A percentile compares a stretch with the other conserved stretches of the same genome.
Evolutionary conservation across 1,284 basidiomycete genomes (phyloP).

Genomic region (Trichosporon ovoides): DNA sequence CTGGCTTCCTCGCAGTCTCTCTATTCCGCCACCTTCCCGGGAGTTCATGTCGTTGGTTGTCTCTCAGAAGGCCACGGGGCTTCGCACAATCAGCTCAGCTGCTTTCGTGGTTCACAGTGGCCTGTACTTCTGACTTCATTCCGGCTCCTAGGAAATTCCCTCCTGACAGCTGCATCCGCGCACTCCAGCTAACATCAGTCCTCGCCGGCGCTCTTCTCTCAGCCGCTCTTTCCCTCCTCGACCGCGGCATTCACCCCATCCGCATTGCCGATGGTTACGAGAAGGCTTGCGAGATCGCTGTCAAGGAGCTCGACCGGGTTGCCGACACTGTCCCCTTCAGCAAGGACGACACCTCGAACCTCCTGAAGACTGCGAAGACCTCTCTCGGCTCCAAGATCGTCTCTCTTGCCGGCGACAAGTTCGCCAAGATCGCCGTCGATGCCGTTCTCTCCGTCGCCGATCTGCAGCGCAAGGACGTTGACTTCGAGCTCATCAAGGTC

Average conservation of each 20-base stretch:
- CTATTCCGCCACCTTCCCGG: too few relatives aligned
- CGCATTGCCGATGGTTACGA: constrained; percentile 98
- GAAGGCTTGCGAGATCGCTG: constrained; percentile 81
- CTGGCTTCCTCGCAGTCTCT: too few relatives aligned
- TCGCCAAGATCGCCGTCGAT: constrained; percentile 96
- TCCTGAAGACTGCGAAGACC: constrained; percentile 92
- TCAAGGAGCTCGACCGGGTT: constrained; percentile 83
- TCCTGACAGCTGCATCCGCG: background rate
- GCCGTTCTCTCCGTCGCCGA: constrained; percentile 94
- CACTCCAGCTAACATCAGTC: constrained; percentile 54
- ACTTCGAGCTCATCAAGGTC: constrained; percentile 98
- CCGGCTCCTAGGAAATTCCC: too few relatives aligned
- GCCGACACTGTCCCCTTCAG: constrained; percentile 82
- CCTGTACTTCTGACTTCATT: too few relatives aligned
- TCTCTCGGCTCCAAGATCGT: constrained; percentile 97
- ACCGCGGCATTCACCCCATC: constrained; percentile 96
- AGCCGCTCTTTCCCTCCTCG: constrained; percentile 65
- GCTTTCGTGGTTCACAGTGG: too few relatives aligned
- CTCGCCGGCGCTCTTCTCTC: constrained; percentile 86
- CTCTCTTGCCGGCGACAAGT: constrained; percentile 90
- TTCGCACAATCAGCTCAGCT: too few relatives aligned
- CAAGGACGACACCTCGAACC: constrained; percentile 71
- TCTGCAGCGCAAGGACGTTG: constrained; percentile 87
- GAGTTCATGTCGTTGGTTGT: too few relatives aligned
- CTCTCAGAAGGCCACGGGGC: too few relatives aligned